These are phyloP conservation scores for Alternaria hordeiaustralica DNA, from an alignment of 2,329 filamentous ascomycete species.

Conservation along the genomic window DNA sequence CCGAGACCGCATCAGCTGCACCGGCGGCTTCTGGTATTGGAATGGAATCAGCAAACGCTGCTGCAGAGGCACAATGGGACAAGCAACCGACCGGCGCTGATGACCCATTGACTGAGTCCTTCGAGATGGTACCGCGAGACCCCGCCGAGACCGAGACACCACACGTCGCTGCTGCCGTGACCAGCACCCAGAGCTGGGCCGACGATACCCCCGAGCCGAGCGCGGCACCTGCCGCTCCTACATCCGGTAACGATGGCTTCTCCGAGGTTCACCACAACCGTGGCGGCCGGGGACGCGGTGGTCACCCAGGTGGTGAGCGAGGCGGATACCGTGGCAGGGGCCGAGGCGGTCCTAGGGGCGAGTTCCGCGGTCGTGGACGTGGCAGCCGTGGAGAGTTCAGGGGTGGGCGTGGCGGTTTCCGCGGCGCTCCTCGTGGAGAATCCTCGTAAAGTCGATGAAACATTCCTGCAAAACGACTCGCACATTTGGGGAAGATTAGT, in stretches of 20 bases:
- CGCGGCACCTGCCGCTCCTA: slow-evolving; percentile 34
- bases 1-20: slow-evolving; percentile 32
- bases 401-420: slow-evolving; percentile 52
- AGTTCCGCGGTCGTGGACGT: slow-evolving; percentile 50
- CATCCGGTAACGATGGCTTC: slow-evolving; percentile 68
- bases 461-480: slow-evolving; percentile 9
- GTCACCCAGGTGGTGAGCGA: slow-evolving; percentile 52
- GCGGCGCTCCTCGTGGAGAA: slow-evolving; percentile 38
- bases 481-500: background rate
- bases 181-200: slow-evolving; percentile 79
- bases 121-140: slow-evolving; percentile 78
- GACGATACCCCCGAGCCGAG: slow-evolving; percentile 67
- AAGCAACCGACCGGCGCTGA: slow-evolving; percentile 56
- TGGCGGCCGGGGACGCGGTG: slow-evolving; percentile 58
- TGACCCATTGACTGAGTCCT: slow-evolving; percentile 66
- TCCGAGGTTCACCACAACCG: slow-evolving; percentile 65
- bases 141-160: slow-evolving; percentile 76
- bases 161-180: slow-evolving; percentile 58
- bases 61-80: slow-evolving; percentile 73
- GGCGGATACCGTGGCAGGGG: slow-evolving; percentile 64
- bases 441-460: slow-evolving; percentile 20
- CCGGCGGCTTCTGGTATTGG: slow-evolving; percentile 50
- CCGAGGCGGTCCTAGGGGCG: slow-evolving; percentile 47
- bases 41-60: slow-evolving; percentile 55
- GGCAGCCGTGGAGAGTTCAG: slow-evolving; percentile 53